Evolutionary conservation across 2,329 filamentous ascomycete genomes (phyloP), one percentile per base, ranked within the genome.

Genomic region (Apiospora phragmitis): DNA sequence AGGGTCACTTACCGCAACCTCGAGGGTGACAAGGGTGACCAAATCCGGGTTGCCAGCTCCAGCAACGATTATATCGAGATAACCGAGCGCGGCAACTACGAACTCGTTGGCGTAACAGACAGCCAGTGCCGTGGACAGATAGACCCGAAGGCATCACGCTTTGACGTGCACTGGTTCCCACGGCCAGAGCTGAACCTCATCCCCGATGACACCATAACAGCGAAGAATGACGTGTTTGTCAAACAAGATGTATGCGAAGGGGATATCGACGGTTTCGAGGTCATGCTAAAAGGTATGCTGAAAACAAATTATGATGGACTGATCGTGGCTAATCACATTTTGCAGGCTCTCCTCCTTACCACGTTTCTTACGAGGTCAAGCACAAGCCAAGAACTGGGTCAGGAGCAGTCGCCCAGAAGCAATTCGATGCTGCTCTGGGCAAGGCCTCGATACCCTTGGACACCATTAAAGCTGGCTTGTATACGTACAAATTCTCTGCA

Each of bases 221-320:
- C 86, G 45, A 84, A 85, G 21, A 84, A 83, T 11, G 84, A 85
- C 38, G 85, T 86, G 43, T 93, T 91, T 78, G 79, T 91, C 75
- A 97, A 97, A 81, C 88, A 91, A 55, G 91, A 95, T 72, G 92
- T 99, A 41, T 99, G 96, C 78, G 95, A 99, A 83, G 95, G 95
- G 41, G 95, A 98, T 72, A 93, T 97, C 77, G 95, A 98, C 80
- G 90, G 91, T 4, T 91, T 98, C 70, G 94, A 98, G 77, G 85
- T 99, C 69, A 87, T 88, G 59, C 87, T 99, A 72, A 89, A 89
- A 79, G 95, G 94, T 89, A 88, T 82, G 86, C 79, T 55, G 49
- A 67, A 18, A n/a, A 43, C 8, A 42, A 26, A 47, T 45, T 7
- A 38, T 38, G 11, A 1, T 35, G n/a, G 9, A 14, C 9, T 29